Evolutionary conservation across 495 filamentous ascomycete species (phyloP).

Genomic region (Penicillium soppii): DNA sequence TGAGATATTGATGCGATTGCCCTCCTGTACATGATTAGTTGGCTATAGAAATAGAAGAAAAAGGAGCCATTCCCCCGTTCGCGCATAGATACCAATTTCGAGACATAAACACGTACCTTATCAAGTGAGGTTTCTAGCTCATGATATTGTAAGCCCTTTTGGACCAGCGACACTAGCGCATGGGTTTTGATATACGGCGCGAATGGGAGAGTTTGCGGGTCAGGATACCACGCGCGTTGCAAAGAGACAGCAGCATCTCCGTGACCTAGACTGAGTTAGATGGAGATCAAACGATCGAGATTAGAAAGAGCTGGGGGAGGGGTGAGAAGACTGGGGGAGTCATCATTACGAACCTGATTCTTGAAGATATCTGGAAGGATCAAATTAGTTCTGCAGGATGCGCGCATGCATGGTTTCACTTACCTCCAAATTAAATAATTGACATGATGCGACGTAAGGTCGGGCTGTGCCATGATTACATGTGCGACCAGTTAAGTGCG

Average conservation of each 20-base stretch:
- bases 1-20: conserved; percentile 35
- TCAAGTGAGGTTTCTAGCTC: conserved; percentile 62
- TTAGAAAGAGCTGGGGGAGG: conserved; percentile 4
- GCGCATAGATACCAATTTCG: background rate
- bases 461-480: conserved; percentile 51
- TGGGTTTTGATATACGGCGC: conserved; percentile 73
- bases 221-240: conserved; percentile 76
- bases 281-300: conserved; percentile 14
- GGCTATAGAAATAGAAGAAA: background rate
- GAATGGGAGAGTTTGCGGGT: conserved; percentile 74
- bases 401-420: conserved; percentile 38
- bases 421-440: conserved; percentile 99
- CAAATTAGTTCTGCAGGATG: conserved; percentile 26
- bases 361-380: conserved; percentile 69
- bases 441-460: conserved; percentile 86
- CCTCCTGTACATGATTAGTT: conserved; percentile 36
- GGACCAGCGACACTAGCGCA: conserved; percentile 71
- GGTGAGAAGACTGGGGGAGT: conserved; percentile 15
- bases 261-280: conserved; percentile 37
- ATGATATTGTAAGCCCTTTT: conserved; percentile 75
- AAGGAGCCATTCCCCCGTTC: background rate
- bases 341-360: conserved; percentile 86
- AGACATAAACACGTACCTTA: conserved; percentile 48
- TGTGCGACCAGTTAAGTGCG: conserved; percentile 39
- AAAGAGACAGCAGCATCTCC: conserved; percentile 75